Conservation (phyloP, 805 yeast species). For the Saccharomycodes ludwigii region DNA sequence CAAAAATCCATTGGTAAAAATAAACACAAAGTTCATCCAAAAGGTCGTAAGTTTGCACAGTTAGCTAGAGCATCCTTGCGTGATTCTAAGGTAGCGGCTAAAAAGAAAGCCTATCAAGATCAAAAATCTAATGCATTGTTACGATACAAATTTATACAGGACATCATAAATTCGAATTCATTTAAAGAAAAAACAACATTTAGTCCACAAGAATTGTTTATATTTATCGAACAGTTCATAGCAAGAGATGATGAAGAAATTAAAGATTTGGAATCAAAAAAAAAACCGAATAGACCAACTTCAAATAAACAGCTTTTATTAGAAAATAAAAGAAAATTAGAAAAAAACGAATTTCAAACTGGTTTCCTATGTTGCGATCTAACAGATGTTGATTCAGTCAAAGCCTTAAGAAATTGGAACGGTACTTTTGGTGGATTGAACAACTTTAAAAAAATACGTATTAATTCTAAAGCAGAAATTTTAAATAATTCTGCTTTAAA, state of each 20-base stretch:
- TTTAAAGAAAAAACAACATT: slow-evolving; percentile 30
- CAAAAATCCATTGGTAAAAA: slow-evolving; percentile 20
- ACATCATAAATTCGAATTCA: slow-evolving; percentile 33
- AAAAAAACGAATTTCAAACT: slow-evolving; percentile 45
- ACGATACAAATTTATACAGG: slow-evolving; percentile 48
- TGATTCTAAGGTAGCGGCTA: slow-evolving; percentile 54
- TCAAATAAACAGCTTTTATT: slow-evolving; percentile 55
- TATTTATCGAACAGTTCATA: slow-evolving; percentile 49
- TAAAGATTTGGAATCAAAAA: slow-evolving; percentile 39
- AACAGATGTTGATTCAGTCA: slow-evolving; percentile 45
- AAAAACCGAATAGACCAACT: slow-evolving; percentile 86
- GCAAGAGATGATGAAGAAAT: slow-evolving; percentile 68
- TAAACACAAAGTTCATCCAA: slow-evolving; percentile 46
- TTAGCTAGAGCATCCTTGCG: slow-evolving; percentile 78
- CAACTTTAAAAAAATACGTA: slow-evolving; percentile 38
- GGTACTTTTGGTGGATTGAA: slow-evolving; percentile 72
- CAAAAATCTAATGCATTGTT: slow-evolving; percentile 49
- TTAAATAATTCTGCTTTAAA: not conserved
- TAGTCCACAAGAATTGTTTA: slow-evolving; percentile 44
- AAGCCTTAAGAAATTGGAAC: slow-evolving; percentile 59
- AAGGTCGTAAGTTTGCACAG: slow-evolving; percentile 80
- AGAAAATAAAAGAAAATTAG: slow-evolving; percentile 50
- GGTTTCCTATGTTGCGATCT: slow-evolving; percentile 72
- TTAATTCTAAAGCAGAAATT: slow-evolving; percentile 15
- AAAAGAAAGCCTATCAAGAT: slow-evolving; percentile 44